phyloP scores from a whole-genome alignment of 2,329 filamentous ascomycete genomes.

The Cordyceps farinosa region DNA sequence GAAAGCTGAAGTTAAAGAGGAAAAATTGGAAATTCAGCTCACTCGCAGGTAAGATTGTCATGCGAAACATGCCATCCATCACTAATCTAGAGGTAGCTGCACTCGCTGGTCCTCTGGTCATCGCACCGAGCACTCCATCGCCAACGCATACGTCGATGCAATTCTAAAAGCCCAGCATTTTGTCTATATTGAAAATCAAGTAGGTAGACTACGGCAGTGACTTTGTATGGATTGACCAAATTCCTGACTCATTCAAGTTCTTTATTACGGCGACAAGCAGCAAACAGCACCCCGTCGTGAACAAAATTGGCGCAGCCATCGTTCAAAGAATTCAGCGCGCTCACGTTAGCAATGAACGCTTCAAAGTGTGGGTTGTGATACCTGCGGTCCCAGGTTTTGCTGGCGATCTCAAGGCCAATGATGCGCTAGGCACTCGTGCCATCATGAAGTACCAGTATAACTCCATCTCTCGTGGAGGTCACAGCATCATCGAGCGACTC shows the following conservation, averaged over 20 bases:
- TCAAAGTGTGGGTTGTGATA: constrained; percentile 74
- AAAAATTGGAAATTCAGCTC: constrained; percentile 44
- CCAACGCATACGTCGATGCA: constrained; percentile 74
- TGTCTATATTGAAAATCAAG: constrained; percentile 75
- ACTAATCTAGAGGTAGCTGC: constrained; percentile 32
- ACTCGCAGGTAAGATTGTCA: constrained; percentile 41
- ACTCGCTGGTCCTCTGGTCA: constrained; percentile 52
- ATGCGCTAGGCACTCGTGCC: constrained; percentile 70
- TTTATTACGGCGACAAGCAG: constrained; percentile 79
- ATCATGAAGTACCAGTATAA: constrained; percentile 89
- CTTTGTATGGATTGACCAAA: not conserved
- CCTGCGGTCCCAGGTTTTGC: constrained; percentile 79
- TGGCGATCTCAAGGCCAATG: constrained; percentile 70
- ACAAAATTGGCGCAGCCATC: constrained; percentile 75
- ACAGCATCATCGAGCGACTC: constrained; percentile 73
- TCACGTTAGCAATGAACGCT: constrained; percentile 60
- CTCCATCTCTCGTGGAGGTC: constrained; percentile 71
- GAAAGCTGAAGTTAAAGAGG: constrained; percentile 27
- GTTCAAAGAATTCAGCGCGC: constrained; percentile 74
- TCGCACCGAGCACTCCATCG: constrained; percentile 69
- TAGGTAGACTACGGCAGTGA: constrained; percentile 22
- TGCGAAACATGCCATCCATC: too few species aligned
- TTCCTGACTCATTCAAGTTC: constrained; percentile 49
- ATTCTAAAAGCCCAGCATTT: constrained; percentile 68
- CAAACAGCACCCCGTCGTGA: constrained; percentile 67